These are phyloP conservation scores for Paradendryphiella salina DNA, from an alignment of 2,329 filamentous ascomycete species.

Conservation along the genomic window DNA sequence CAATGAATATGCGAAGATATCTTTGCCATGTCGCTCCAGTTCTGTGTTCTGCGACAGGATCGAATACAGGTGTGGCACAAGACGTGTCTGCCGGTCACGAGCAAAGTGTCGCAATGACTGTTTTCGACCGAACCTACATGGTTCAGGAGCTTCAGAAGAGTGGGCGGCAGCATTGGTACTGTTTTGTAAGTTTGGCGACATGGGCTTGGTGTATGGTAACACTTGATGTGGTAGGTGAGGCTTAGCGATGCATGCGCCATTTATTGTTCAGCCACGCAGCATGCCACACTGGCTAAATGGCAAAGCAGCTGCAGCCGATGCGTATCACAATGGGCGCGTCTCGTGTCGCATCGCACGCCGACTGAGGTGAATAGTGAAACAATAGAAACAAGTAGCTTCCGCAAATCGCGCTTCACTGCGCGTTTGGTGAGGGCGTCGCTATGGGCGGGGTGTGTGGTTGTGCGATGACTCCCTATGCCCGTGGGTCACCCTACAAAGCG, in stretches of 20 bases:
- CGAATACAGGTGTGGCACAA: neutral
- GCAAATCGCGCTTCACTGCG: neutral
- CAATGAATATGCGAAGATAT: constrained; percentile 21
- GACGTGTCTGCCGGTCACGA: neutral
- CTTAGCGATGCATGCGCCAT: constrained; percentile 27
- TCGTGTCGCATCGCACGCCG: constrained; percentile 1
- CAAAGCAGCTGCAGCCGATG: constrained; percentile 3
- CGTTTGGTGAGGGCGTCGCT: neutral
- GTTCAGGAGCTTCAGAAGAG: neutral
- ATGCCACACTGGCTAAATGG: constrained; percentile 6
- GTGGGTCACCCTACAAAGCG: no score
- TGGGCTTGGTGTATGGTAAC: constrained; percentile 12
- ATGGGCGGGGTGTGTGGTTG: neutral
- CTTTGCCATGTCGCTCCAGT: constrained; percentile 12
- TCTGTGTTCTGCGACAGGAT: neutral
- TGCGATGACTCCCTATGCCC: neutral
- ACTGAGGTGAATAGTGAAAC: neutral
- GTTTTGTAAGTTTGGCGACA: constrained; percentile 3
- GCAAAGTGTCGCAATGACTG: neutral
- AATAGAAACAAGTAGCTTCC: neutral
- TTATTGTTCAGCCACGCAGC: constrained; percentile 19
- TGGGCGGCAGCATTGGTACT: neutral
- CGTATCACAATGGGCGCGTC: constrained; percentile 3
- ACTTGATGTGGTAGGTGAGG: constrained; percentile 15
- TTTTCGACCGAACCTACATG: neutral